Base-by-base conservation (phyloP, 2,329 filamentous ascomycete genomes). In the Fusarium sp. region DNA sequence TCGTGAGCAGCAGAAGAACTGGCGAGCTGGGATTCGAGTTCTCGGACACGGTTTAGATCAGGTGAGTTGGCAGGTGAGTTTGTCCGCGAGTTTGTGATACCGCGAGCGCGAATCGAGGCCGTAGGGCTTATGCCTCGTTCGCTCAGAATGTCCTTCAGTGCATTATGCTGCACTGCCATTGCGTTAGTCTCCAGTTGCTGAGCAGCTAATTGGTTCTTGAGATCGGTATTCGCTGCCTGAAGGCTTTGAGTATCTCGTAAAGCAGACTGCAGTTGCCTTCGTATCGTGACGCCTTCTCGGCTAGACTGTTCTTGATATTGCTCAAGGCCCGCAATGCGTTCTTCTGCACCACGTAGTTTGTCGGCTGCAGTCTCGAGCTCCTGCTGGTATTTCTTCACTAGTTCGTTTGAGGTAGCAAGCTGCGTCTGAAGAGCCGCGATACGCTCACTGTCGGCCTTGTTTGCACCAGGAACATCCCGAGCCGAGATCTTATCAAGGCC, bases 251-350 rank as follows among this genome's bases (percentile, higher is more conserved):
- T 90, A 61, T 99, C 95, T 70, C 91, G 91, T 78, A 97, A 85
- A 7, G 93, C 90, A 26, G 89, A 86, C 78, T 98, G 96, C 55
- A 99, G 86, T 77, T 98, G 95, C 77, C 96, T 91, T 57, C 96
- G 90, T 70, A 98, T 93, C 37, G 90, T 89, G 57, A 99, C 89
- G 50, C 94, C 94, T 79, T 99, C 97, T 45, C 96, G 89, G 79
- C 94, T 98, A 6, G 94, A 92, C 80, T 99, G 96, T 77, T 99
- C 96, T 81, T 99, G 96, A 79, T 98, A 98, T 28, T 94, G 93
- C 79, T 99, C 96, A 6, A 99, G 86, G 9, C 96, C 96, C 7
- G 96, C 97, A 78, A 99, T 98, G 43, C 96, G 90, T 82, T 98
- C 97, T 81, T 99, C 97, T 6, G 96, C 96, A 62, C 91, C 91